Evolutionary conservation across 2,329 filamentous ascomycete species (phyloP), one percentile per base, ranked within the genome.

Genomic region (Colletotrichum musae): DNA sequence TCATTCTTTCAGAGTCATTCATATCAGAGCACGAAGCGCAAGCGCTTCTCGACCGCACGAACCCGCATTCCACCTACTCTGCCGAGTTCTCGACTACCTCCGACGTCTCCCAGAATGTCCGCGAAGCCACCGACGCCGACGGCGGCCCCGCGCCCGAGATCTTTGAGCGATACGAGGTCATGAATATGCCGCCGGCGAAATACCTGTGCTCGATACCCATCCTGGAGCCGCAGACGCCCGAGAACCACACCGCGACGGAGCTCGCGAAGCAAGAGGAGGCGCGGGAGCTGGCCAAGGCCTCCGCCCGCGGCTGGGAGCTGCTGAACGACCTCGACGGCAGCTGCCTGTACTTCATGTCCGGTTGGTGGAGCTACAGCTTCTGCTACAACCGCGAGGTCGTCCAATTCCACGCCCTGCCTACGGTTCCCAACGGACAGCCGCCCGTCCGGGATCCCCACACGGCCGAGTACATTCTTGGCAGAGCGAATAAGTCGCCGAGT

Each of bases 361-460:
- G 95, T 0, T 98, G 95, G 95, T 98, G 95, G 95, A 96, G 93
- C 77, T 98, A 98, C 81, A 93, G 92, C 74, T 97, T 97, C 80
- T 98, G 95, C 85, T 96, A 97, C 82, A 93, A 93, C 77, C 88
- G 91, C 71, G 90, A 95, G 72, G 91, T 98, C 71, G 92, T 93
- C 75, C 95, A 98, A 80, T 98, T 97, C 80, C 95, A 98, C 79
- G 94, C 94, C 52, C 83, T 95, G 68, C 88, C 94, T 1, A 89
- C 90, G 2, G 81, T 81, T 18, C 87, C 89, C 52, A 90, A 91
- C 69, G 91, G 91, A 3, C 88, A 92, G 12, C 92, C 93, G 26
- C 95, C 95, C 0, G 86, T 91, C 53, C 91, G 93, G 74, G 95
- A 98, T 74, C 91, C 91, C 0, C 87, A 87, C 10, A 93, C 92